phyloP scores from a whole-genome alignment of 768 basidiomycete species.

The Leccinum uliginosum region DNA sequence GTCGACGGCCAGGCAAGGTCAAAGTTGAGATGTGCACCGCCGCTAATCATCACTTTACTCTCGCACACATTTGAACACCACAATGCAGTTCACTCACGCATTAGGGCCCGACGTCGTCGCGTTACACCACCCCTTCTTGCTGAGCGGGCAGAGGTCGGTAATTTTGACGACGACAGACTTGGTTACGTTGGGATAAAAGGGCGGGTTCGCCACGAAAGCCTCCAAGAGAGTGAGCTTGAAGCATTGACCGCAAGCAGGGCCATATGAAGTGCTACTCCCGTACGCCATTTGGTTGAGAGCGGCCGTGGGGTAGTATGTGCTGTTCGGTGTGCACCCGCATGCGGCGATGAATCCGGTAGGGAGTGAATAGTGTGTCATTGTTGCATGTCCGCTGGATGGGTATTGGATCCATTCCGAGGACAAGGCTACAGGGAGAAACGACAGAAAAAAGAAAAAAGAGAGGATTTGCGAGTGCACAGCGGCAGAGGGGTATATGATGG shows the following conservation, averaged over 20 bases:
- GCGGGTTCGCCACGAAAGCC: constrained; percentile 61
- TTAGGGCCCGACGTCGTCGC: constrained; percentile 61
- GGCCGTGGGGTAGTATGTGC: constrained; percentile 70
- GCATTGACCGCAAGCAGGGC: constrained; percentile 73
- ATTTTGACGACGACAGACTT: constrained; percentile 72
- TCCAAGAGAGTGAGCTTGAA: constrained; percentile 74
- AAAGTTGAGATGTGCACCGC: constrained; percentile 70
- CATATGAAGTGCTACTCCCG: constrained; percentile 68
- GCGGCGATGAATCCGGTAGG: constrained; percentile 50
- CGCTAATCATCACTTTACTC: constrained; percentile 37
- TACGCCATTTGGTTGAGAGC: constrained; percentile 78
- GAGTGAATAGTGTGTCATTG: constrained; percentile 71
- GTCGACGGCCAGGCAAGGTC: constrained; percentile 76
- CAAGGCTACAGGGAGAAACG: constrained; percentile 21
- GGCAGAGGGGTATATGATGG: neutral
- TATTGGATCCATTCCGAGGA: constrained; percentile 60
- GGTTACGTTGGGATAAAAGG: constrained; percentile 57
- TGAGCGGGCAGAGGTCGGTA: constrained; percentile 74
- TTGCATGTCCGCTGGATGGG: constrained; percentile 57
- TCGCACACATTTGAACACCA: neutral
- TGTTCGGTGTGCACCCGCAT: constrained; percentile 70
- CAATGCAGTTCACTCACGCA: constrained; percentile 40
- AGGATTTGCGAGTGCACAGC: constrained; percentile 13
- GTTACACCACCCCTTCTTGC: constrained; percentile 63
- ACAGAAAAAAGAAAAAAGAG: constrained; percentile 22